Percentiles rank a stretch among this genome's conserved stretches.
Evolutionary conservation across 2,329 filamentous ascomycete species (phyloP).

Genomic region (Diaporthe ampelina): DNA sequence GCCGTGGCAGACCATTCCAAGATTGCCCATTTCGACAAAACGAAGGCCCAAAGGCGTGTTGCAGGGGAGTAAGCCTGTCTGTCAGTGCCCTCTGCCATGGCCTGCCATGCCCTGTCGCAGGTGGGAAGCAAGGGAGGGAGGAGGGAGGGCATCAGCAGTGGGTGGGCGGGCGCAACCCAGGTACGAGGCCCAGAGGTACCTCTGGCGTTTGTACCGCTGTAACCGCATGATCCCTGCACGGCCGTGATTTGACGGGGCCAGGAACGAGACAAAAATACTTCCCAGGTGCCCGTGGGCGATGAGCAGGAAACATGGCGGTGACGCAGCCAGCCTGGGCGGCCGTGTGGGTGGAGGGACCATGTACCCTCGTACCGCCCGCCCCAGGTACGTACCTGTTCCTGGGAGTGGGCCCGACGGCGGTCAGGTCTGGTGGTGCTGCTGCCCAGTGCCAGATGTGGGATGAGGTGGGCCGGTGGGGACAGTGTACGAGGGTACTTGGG

Average conservation of each 20-base stretch:
- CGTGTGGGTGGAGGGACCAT: constrained; percentile 18
- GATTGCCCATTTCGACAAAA: constrained; percentile 37
- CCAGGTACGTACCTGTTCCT: constrained; percentile 37
- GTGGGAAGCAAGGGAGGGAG: constrained; percentile 35
- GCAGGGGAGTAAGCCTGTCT: constrained; percentile 33
- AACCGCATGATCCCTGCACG: constrained; percentile 41
- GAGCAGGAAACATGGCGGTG: constrained; percentile 40
- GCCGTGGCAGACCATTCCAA: constrained; percentile 26
- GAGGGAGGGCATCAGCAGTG: constrained; percentile 27
- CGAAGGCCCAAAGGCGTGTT: constrained; percentile 36
- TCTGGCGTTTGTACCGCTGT: constrained; percentile 40
- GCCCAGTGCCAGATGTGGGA: constrained; percentile 29
- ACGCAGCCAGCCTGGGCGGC: constrained; percentile 38
- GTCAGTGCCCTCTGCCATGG: constrained; percentile 30
- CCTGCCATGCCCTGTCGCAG: constrained; percentile 35
- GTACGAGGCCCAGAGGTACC: constrained; percentile 39
- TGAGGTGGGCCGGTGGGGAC: constrained; percentile 18
- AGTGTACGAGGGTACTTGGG: constrained; percentile 7
- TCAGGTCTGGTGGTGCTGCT: constrained; percentile 15
- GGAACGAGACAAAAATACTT: constrained; percentile 41
- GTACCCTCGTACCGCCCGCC: constrained; percentile 16
- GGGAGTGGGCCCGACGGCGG: constrained; percentile 24
- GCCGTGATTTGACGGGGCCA: constrained; percentile 40
- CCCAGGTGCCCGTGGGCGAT: constrained; percentile 18
- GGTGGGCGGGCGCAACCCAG: constrained; percentile 8